These are phyloP conservation scores for Amphibolis antarctica DNA, from an alignment of 106 monocot genomes.

Conservation along the genomic window DNA sequence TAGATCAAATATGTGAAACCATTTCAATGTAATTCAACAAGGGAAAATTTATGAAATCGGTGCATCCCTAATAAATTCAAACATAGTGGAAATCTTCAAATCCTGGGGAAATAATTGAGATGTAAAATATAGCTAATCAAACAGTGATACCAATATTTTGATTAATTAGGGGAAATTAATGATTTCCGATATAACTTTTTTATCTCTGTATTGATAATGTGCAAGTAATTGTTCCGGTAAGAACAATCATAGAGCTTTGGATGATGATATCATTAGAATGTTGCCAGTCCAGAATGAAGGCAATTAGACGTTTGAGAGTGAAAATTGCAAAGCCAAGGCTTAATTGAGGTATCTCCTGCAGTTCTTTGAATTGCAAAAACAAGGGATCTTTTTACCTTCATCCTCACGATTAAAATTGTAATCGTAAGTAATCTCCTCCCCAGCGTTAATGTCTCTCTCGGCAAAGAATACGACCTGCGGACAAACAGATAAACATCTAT, in stretches of 20 bases:
- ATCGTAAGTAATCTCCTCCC: slow-evolving; percentile 94
- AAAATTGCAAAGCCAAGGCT: background rate
- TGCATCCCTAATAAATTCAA: too few species aligned
- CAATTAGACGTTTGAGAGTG: background rate
- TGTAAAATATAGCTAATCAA: too few species aligned
- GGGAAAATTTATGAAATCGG: too few species aligned
- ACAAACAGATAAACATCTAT: too few species aligned
- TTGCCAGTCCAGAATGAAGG: background rate
- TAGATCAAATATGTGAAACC: too few species aligned
- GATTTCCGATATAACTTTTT: too few species aligned
- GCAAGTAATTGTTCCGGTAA: background rate
- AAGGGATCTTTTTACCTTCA: slow-evolving; percentile 87
- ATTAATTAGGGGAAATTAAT: too few species aligned
- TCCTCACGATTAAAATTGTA: slow-evolving; percentile 92
- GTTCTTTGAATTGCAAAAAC: slow-evolving; percentile 81
- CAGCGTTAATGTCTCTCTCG: slow-evolving; percentile 80
- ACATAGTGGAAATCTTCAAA: too few species aligned
- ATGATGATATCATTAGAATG: background rate
- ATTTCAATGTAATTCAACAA: too few species aligned
- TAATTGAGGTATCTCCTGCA: slow-evolving; percentile 85
- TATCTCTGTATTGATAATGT: too few species aligned
- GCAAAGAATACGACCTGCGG: slow-evolving; percentile 89
- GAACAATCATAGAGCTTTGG: background rate
- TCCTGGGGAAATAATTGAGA: too few species aligned
- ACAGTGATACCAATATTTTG: too few species aligned